Evolutionary conservation across 306 rosid genomes (phyloP), one percentile per base, ranked within the genome.

Genomic region (Carpinus viminea): DNA sequence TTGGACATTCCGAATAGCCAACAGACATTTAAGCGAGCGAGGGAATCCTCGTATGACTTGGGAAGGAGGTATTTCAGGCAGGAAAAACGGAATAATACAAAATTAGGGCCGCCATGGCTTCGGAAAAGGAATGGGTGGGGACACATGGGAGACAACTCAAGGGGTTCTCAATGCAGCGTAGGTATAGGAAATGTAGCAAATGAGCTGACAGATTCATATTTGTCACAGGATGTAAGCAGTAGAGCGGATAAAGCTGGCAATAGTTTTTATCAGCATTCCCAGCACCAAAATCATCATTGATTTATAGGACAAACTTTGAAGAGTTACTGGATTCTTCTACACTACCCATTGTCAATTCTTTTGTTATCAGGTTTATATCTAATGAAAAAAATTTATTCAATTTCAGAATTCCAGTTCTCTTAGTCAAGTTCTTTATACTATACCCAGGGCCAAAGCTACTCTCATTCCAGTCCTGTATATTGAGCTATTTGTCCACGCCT

Each of bases 51-150:
- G 0, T 56, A 41, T 66, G 96, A 91, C 83, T 74, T 91, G 89
- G 96, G 96, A 70, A 86, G 50, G 64, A 83, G 72, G 83, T 87
- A 89, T 82, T 96, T 87, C 82, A 90, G 88, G 82, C 99, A 91
- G 90, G 97, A 93, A 82, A 96, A 93, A 82, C 85, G 96, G 97
- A 88, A 88, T 82, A 83, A 85, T 82, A 56, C 90, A 61, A 91
- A 91, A 81, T 76, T 57, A 59, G 79, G 85, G 46, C 89, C 84
- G 57, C 89, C 96, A 20, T 87, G 95, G 89, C 81, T 85, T 48
- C 38, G 76, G 60, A 76, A 79, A 75, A 84, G 86, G 85, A 82
- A 78, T 82, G 87, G 79, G 26, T 78, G 85, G 93, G 89, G 85
- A 76, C 74, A 84, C 68, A 80, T 64, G 76, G 91, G 85, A 72